Conservation (phyloP, 345 rosid species). For the Gynandropsis gynandra region DNA sequence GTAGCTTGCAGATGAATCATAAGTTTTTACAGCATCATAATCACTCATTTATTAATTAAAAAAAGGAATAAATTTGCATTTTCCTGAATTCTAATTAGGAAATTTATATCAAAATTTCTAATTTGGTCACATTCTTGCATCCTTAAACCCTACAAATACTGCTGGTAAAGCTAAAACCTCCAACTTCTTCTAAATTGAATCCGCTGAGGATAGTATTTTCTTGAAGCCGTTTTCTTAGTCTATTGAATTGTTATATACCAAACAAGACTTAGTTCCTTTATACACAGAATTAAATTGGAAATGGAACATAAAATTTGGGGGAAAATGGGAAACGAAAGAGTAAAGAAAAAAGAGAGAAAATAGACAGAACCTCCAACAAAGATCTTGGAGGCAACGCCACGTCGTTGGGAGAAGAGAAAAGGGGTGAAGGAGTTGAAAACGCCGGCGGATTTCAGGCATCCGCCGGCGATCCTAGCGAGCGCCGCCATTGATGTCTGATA, state of each 20-base stretch:
- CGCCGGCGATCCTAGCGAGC: slow-evolving; percentile 35
- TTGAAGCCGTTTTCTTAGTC: no score
- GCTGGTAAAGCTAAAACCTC: neutral
- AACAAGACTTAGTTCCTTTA: neutral
- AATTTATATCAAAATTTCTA: neutral
- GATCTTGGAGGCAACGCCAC: slow-evolving; percentile 68
- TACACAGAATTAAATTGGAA: neutral
- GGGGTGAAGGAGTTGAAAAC: slow-evolving; percentile 12
- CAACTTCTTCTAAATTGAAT: neutral
- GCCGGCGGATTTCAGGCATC: slow-evolving; percentile 21
- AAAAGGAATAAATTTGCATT: slow-evolving; percentile 1
- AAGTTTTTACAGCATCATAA: neutral
- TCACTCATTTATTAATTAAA: neutral
- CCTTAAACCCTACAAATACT: neutral
- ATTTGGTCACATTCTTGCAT: neutral
- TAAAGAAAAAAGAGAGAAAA: neutral
- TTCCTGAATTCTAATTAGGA: neutral
- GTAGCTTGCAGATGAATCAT: neutral
- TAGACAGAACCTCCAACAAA: slow-evolving; percentile 56
- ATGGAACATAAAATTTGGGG: neutral
- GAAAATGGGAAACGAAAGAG: neutral
- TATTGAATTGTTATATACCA: no score
- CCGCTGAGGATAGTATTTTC: no score
- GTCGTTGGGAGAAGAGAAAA: slow-evolving; percentile 30
- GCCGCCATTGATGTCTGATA: slow-evolving; percentile 42